Conservation (phyloP, 139 green algal genomes). For the Edaphochlamys debaryana region DNA sequence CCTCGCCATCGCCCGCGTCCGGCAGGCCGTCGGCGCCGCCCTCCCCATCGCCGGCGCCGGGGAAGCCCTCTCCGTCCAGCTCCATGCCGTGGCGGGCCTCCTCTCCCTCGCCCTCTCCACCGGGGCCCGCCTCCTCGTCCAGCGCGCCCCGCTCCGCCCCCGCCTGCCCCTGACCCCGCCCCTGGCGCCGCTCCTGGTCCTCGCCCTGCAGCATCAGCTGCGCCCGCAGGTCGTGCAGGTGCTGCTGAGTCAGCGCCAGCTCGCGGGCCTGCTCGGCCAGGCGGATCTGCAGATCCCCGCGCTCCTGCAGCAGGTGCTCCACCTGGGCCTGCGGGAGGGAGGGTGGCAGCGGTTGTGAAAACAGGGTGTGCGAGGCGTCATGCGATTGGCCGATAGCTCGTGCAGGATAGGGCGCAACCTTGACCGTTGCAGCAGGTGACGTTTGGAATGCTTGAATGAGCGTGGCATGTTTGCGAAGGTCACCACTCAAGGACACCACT, state of each 20-base stretch:
- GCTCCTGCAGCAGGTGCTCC: slow-evolving; percentile 7
- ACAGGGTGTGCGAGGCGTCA: no score
- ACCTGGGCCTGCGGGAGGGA: not conserved
- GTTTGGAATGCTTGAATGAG: no score
- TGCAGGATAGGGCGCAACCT: no score
- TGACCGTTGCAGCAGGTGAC: no score
- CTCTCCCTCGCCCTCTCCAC: not conserved
- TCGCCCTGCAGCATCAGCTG: not conserved
- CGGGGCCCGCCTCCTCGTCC: not conserved
- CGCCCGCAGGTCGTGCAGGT: not conserved
- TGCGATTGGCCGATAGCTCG: no score
- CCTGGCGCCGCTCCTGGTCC: no score
- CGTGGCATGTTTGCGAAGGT: no score
- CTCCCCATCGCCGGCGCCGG: not conserved
- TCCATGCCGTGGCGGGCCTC: no score
- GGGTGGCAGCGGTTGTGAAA: no score
- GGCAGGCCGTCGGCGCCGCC: not conserved
- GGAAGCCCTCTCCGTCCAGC: no score
- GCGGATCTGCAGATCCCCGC: not conserved
- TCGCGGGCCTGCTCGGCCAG: slow-evolving; percentile 1
- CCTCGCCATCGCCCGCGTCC: not conserved
- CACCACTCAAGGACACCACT: no score
- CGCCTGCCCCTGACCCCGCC: no score
- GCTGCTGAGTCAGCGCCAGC: slow-evolving; percentile 18
- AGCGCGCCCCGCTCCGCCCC: not conserved